phyloP scores from a whole-genome alignment of 306 rosid species.

The Sicyos baderoa region DNA sequence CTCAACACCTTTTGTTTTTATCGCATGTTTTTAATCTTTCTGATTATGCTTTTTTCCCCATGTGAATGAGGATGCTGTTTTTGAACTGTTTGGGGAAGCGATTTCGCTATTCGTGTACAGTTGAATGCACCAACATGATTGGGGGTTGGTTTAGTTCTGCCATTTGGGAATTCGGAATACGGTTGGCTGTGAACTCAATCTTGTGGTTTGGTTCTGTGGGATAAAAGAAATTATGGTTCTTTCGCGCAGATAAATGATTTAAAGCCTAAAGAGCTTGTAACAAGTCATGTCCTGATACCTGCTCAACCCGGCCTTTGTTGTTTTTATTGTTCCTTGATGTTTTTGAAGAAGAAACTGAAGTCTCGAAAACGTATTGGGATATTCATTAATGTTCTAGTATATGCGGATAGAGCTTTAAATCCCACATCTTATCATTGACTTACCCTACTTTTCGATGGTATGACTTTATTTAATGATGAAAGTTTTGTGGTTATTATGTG shows the following conservation, averaged over 20 bases:
- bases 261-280: background rate
- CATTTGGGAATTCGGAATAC: slow-evolving; percentile 5
- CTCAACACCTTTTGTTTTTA: too few relatives aligned
- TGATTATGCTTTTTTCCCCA: slow-evolving; percentile 23
- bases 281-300: background rate
- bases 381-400: background rate
- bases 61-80: slow-evolving; percentile 40
- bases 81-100: slow-evolving; percentile 41
- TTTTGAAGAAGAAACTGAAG: slow-evolving; percentile 12
- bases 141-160: slow-evolving; percentile 32
- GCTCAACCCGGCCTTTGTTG: background rate
- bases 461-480: background rate
- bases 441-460: background rate
- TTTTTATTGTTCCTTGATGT: background rate
- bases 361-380: background rate
- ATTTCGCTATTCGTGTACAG: slow-evolving; percentile 33
- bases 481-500: background rate
- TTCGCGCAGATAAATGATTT: slow-evolving; percentile 3
- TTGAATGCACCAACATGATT: slow-evolving; percentile 37
- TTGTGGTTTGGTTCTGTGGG: slow-evolving; percentile 1
- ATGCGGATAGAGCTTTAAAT: background rate
- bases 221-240: background rate
- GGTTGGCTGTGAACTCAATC: slow-evolving; percentile 9
- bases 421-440: background rate
- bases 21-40: background rate